Evolutionary conservation across 2,329 filamentous ascomycete species (phyloP).

Genomic region (Exophiala aquamarina): DNA sequence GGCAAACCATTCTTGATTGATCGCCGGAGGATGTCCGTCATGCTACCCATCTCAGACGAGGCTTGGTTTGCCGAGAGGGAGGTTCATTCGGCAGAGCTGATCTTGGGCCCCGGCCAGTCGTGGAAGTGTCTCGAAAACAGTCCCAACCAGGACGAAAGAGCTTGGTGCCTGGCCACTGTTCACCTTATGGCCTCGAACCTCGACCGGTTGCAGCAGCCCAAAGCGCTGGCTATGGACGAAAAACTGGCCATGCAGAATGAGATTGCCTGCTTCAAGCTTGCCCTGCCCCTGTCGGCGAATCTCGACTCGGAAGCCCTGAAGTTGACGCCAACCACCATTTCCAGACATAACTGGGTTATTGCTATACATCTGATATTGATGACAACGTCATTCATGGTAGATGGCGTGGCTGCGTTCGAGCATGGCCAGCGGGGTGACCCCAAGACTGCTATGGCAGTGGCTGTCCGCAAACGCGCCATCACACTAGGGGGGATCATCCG

Average conservation of each 20-base stretch:
- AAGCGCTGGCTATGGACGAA: constrained; percentile 12
- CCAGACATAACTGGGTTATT: constrained; percentile 19
- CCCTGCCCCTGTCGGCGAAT: constrained; percentile 12
- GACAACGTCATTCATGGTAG: constrained; percentile 20
- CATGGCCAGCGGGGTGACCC: constrained; percentile 14
- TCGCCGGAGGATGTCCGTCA: constrained; percentile 17
- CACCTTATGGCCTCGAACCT: constrained; percentile 17
- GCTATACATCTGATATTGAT: constrained; percentile 20
- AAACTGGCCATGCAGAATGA: constrained; percentile 21
- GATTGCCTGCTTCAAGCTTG: constrained; percentile 19
- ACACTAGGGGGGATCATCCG: constrained; percentile 20
- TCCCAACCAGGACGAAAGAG: constrained; percentile 18
- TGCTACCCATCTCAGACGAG: constrained; percentile 18
- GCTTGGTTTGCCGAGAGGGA: constrained; percentile 17
- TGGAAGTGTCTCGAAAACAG: constrained; percentile 16
- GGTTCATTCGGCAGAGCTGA: constrained; percentile 14
- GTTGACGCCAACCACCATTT: constrained; percentile 10
- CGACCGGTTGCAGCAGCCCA: constrained; percentile 17
- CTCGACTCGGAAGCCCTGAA: constrained; percentile 13
- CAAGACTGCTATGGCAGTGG: constrained; percentile 1
- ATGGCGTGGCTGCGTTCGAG: constrained; percentile 12
- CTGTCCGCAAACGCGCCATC: constrained; percentile 18
- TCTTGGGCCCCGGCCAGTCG: constrained; percentile 15
- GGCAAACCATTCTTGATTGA: constrained; percentile 19
- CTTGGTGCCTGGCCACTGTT: constrained; percentile 19